Base-by-base conservation (phyloP, 1,284 basidiomycete species). In the Rhodotorula sp. region DNA sequence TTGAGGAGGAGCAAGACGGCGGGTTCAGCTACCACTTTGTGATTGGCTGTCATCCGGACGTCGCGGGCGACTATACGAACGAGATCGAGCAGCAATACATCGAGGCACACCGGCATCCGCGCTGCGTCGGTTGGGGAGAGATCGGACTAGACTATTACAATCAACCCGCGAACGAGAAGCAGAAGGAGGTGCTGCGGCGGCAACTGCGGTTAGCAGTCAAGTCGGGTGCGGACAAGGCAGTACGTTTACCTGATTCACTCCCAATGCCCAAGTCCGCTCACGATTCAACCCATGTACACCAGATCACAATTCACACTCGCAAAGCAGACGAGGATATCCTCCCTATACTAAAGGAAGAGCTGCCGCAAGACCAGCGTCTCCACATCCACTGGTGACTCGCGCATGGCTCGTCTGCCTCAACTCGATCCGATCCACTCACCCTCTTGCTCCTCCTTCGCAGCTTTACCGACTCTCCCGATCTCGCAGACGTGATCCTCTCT, bases 121-220 rank as follows among this genome's bases (percentile, higher is more conserved):
- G 88, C 17, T 91, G 89, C 74, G 89, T 91, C 8, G 89, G 89
- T 14, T 90, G 88, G 88, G 91, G 91, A 0, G 90, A 92, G 78
- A 91, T 91, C 65, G 90, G 91, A 6, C 84, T 93, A 7, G 91
- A 93, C 74, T 91, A 91, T 76, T 91, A 91, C 77, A 86, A 90
- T 77, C 84, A 87, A 75, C 90, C 89, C 0, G 88, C 89, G 0
- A 85, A 87, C 17, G 84, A 86, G 0, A 75, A 87, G 0, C 90
- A 92, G 77, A 87, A 84, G 70, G 80, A 81, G 0, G 86, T 91
- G 8, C 87, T 92, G 68, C 79, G 80, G 4, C 82, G 88, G 30
- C 91, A 92, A 77, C 84, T 92, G 18, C 82, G 83, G 24, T 84
- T 85, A 3, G 90, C 90, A 0, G 84, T 92, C 7, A 78, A 81